phyloP scores from a whole-genome alignment of 2,329 filamentous ascomycete genomes.

The Penicillium crustosum region DNA sequence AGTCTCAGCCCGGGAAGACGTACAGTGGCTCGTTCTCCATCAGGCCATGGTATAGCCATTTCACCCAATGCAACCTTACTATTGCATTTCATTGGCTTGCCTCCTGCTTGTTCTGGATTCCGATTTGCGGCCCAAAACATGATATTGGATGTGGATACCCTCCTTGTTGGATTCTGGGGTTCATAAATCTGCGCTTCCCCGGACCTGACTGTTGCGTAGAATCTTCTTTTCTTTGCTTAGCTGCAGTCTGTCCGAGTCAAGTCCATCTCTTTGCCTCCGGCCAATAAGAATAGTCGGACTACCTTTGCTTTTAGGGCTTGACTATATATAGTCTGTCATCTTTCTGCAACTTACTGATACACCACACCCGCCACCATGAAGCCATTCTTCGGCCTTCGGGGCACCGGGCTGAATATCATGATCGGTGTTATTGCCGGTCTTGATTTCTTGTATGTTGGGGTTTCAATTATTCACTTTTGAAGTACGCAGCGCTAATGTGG shows the following conservation, averaged over 20 bases:
- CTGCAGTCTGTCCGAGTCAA: background rate
- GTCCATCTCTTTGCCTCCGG: background rate
- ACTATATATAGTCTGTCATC: slow-evolving; percentile 4
- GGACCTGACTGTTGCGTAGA: background rate
- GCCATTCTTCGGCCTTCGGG: slow-evolving; percentile 64
- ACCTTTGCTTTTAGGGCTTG: slow-evolving; percentile 1
- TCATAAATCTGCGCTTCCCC: slow-evolving; percentile 19
- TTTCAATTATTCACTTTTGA: background rate
- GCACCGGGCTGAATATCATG: slow-evolving; percentile 65
- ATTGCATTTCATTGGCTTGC: background rate
- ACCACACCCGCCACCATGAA: slow-evolving; percentile 25
- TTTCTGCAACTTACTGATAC: background rate
- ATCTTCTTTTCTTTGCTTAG: slow-evolving; percentile 9
- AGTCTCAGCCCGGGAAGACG: background rate
- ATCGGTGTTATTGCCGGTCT: slow-evolving; percentile 70
- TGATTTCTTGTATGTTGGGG: slow-evolving; percentile 59
- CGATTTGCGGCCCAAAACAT: background rate
- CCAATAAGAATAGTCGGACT: background rate
- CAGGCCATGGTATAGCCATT: background rate
- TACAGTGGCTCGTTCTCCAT: background rate
- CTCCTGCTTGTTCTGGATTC: background rate
- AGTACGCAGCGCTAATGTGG: background rate
- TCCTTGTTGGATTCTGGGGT: background rate
- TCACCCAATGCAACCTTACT: slow-evolving; percentile 6
- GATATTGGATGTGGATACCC: background rate